Percentiles rank a stretch among this genome's conserved stretches.
Evolutionary conservation across 768 basidiomycete species (phyloP).

Genomic region (Dioszegia crocea): DNA sequence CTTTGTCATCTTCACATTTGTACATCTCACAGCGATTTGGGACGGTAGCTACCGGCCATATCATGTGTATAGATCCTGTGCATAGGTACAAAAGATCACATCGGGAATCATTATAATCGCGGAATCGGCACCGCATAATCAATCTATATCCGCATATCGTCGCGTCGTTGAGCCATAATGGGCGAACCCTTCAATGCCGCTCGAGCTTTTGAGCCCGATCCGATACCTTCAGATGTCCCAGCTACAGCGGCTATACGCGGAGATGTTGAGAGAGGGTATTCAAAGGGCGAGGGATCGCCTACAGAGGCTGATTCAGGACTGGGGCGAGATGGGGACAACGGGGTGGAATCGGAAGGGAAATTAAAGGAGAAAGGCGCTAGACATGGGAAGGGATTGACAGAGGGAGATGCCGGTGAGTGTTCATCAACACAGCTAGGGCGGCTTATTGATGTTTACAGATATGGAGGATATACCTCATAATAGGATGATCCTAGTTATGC

Average conservation of each 20-base stretch:
- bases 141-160: too few relatives aligned
- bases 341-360: conserved; percentile 4
- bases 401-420: conserved; percentile 23
- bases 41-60: too few relatives aligned
- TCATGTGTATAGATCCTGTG: too few relatives aligned
- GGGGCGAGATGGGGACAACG: not conserved
- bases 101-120: too few relatives aligned
- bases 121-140: too few relatives aligned
- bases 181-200: not conserved
- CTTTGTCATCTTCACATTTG: too few relatives aligned
- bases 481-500: conserved; percentile 36
- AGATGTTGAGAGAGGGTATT: conserved; percentile 18
- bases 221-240: conserved; percentile 10
- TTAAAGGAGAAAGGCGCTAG: conserved; percentile 11
- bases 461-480: conserved; percentile 43
- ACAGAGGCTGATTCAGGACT: not conserved
- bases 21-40: too few relatives aligned
- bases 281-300: conserved; percentile 1
- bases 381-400: conserved; percentile 21
- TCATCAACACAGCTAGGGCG: not conserved
- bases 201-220: conserved; percentile 3
- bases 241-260: conserved; percentile 8
- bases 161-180: not conserved
- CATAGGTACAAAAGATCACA: too few relatives aligned
- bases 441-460: conserved; percentile 14